Evolutionary conservation across 257 asterid genomes (phyloP).

Genomic region (Ehretia macrophylla): DNA sequence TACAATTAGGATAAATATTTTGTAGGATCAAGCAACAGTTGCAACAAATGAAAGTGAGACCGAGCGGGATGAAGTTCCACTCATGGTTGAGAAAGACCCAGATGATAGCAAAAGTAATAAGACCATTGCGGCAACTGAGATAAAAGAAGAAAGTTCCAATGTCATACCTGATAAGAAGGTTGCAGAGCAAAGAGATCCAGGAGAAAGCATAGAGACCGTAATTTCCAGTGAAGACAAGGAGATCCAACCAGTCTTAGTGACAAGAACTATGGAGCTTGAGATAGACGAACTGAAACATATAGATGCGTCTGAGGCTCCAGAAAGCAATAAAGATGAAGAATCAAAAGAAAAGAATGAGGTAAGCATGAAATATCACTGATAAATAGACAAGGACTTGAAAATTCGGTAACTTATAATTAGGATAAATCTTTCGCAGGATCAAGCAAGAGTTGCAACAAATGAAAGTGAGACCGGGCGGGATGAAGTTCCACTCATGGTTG

Average conservation of each 20-base stretch:
- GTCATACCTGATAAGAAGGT: neutral
- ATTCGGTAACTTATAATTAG: neutral
- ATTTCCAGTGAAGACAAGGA: neutral
- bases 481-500: conserved; percentile 37
- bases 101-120: too few relatives aligned
- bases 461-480: conserved; percentile 8
- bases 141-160: neutral
- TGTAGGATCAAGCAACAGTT: conserved; percentile 9
- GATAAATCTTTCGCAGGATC: neutral
- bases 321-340: neutral
- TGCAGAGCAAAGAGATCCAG: too few relatives aligned
- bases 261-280: too few relatives aligned
- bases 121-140: too few relatives aligned
- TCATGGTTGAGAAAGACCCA: conserved; percentile 34
- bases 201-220: too few relatives aligned
- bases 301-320: neutral
- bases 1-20: conserved; percentile 4
- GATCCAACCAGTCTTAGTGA: neutral
- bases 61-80: conserved; percentile 27
- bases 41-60: conserved; percentile 19
- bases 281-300: neutral
- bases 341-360: neutral
- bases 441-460: neutral
- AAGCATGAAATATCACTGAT: neutral
- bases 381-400: neutral